phyloP scores from a whole-genome alignment of 495 filamentous ascomycete species.

The Penicillium arizonense region DNA sequence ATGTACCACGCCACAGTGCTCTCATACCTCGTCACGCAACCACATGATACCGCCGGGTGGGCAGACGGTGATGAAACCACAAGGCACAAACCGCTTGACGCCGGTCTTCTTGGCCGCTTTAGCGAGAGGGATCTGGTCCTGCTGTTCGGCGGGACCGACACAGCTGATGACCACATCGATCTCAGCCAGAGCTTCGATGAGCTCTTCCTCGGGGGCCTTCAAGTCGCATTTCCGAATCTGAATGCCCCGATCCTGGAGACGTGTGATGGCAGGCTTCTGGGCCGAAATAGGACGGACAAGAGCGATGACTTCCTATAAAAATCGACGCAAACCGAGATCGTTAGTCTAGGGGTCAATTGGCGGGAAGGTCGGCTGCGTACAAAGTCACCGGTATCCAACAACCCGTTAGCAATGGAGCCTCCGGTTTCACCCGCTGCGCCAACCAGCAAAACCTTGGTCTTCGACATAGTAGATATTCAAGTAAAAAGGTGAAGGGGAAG shows the following conservation, averaged over 20 bases:
- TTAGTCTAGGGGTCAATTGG: slow-evolving; percentile 1
- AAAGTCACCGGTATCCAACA: slow-evolving; percentile 40
- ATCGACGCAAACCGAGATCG: background rate
- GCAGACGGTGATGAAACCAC: slow-evolving; percentile 50
- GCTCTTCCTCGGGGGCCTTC: slow-evolving; percentile 41
- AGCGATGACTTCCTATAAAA: slow-evolving; percentile 45
- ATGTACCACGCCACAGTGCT: background rate
- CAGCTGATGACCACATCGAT: slow-evolving; percentile 55
- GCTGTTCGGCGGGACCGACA: slow-evolving; percentile 44
- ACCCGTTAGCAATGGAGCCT: slow-evolving; percentile 47
- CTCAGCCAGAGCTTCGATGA: slow-evolving; percentile 44
- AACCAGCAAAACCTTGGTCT: slow-evolving; percentile 45
- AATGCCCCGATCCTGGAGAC: slow-evolving; percentile 45
- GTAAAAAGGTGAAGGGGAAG: slow-evolving; percentile 3
- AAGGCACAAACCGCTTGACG: slow-evolving; percentile 59
- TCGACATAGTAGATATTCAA: slow-evolving; percentile 32
- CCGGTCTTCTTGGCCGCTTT: slow-evolving; percentile 55
- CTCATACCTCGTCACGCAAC: slow-evolving; percentile 44
- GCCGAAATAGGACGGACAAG: slow-evolving; percentile 49
- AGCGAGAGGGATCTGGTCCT: slow-evolving; percentile 52
- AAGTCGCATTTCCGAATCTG: slow-evolving; percentile 48
- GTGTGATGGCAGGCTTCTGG: slow-evolving; percentile 43
- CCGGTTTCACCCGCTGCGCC: slow-evolving; percentile 50
- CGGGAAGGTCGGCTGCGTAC: slow-evolving; percentile 23
- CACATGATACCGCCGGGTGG: slow-evolving; percentile 48